Conservation (phyloP, 192 early-diverging fungal genomes). For the Dissophora ornata region DNA sequence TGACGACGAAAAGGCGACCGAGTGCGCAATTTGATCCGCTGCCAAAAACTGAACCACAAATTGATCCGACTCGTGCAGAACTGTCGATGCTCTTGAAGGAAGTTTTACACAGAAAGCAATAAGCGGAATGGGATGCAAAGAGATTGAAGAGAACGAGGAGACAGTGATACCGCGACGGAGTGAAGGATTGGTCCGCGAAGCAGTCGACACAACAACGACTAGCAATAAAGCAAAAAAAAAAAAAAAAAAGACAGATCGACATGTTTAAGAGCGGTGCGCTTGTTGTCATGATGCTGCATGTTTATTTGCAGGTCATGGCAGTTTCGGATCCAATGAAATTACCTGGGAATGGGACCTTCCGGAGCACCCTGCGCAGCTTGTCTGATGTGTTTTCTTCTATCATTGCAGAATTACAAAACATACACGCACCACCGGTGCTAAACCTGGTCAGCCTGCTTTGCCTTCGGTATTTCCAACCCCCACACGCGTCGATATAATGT, state of each 20-base stretch:
- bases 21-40: constrained; percentile 64
- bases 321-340: not conserved
- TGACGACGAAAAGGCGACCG: constrained; percentile 69
- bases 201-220: constrained; percentile 67
- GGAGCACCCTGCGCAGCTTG: constrained; percentile 64
- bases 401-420: too few species aligned
- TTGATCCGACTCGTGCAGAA: constrained; percentile 58
- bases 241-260: constrained; percentile 18
- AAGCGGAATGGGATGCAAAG: constrained; percentile 66
- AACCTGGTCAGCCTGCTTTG: too few species aligned
- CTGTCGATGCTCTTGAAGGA: constrained; percentile 67
- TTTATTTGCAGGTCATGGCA: not conserved
- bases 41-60: constrained; percentile 74
- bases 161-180: constrained; percentile 71
- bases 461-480: too few species aligned
- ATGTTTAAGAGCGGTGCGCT: not conserved
- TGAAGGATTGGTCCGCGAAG: constrained; percentile 36
- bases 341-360: constrained; percentile 73
- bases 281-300: not conserved
- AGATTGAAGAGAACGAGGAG: constrained; percentile 74
- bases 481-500: not conserved
- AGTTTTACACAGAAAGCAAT: constrained; percentile 71
- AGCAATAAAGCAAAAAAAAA: not conserved
- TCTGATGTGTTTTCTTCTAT: constrained; percentile 25
- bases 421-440: too few species aligned